phyloP scores from a whole-genome alignment of 495 filamentous ascomycete genomes.

The Geoglossum glabrum region DNA sequence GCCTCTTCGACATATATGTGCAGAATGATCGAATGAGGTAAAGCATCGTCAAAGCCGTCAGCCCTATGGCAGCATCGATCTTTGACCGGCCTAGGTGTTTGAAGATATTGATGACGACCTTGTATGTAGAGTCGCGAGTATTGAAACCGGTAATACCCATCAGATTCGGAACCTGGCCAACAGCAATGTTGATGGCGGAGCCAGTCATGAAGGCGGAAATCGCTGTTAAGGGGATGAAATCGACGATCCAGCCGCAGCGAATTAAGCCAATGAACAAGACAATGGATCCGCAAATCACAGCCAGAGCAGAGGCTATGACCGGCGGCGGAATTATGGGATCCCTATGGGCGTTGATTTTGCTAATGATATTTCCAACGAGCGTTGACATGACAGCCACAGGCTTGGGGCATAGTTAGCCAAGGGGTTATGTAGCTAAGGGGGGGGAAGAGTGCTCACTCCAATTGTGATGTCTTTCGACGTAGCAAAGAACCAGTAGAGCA shows the following conservation, averaged over 20 bases:
- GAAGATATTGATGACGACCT: constrained; percentile 70
- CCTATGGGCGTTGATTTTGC: constrained; percentile 35
- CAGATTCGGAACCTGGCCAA: constrained; percentile 69
- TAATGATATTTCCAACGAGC: constrained; percentile 61
- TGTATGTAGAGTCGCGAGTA: constrained; percentile 61
- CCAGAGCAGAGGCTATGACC: constrained; percentile 58
- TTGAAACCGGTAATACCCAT: constrained; percentile 67
- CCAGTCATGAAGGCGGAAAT: constrained; percentile 98
- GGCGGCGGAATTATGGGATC: constrained; percentile 27
- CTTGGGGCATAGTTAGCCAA: constrained; percentile 19
- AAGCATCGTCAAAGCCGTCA: constrained; percentile 64
- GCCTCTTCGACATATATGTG: constrained; percentile 43
- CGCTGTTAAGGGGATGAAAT: constrained; percentile 79
- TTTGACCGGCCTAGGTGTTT: constrained; percentile 47
- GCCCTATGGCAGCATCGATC: constrained; percentile 73
- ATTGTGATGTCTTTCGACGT: constrained; percentile 99
- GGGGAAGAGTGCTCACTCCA: constrained; percentile 40
- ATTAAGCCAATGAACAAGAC: constrained; percentile 63
- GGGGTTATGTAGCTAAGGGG: background rate
- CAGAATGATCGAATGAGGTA: constrained; percentile 61
- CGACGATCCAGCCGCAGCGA: constrained; percentile 78
- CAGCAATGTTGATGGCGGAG: constrained; percentile 75
- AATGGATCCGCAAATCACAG: constrained; percentile 65
- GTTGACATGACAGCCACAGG: constrained; percentile 94
- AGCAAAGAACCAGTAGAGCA: constrained; percentile 96